Percentiles rank a stretch among this genome's conserved stretches.
These are phyloP conservation scores for Chaetomium strumarium DNA, from an alignment of 2,329 filamentous ascomycete species.

Conservation along the genomic window DNA sequence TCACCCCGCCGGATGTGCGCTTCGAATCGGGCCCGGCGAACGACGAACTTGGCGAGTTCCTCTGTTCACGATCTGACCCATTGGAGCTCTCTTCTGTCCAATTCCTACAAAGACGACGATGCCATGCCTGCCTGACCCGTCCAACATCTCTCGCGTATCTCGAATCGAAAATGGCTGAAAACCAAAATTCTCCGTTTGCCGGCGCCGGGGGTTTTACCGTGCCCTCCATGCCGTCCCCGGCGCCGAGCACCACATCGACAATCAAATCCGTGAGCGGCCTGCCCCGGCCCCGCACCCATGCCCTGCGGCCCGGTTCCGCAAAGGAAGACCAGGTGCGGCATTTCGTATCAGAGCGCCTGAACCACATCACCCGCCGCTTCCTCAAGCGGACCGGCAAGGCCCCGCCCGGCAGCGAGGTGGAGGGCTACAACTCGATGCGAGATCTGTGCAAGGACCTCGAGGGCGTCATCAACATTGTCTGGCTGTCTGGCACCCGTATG, in stretches of 20 bases:
- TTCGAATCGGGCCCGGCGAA: too few relatives aligned
- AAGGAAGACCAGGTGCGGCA: slow-evolving; percentile 56
- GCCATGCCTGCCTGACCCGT: slow-evolving; percentile 14
- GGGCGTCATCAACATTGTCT: slow-evolving; percentile 69
- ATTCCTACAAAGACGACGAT: slow-evolving; percentile 9
- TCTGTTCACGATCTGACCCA: too few relatives aligned
- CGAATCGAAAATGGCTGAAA: slow-evolving; percentile 18
- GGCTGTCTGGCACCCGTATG: slow-evolving; percentile 82
- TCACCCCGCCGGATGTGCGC: too few relatives aligned
- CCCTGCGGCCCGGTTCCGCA: slow-evolving; percentile 49
- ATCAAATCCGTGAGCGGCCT: slow-evolving; percentile 35
- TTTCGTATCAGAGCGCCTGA: slow-evolving; percentile 49
- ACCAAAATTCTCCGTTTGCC: neutral
- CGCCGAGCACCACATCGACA: slow-evolving; percentile 45
- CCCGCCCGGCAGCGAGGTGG: slow-evolving; percentile 35
- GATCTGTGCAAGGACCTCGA: slow-evolving; percentile 72
- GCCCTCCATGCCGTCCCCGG: slow-evolving; percentile 46
- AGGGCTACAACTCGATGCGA: slow-evolving; percentile 54
- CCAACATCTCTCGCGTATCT: neutral
- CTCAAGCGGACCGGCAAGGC: slow-evolving; percentile 51
- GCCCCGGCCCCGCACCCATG: slow-evolving; percentile 49
- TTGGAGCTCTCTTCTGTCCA: neutral
- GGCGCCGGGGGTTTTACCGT: slow-evolving; percentile 49
- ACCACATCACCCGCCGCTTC: slow-evolving; percentile 51
- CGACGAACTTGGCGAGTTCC: too few relatives aligned